phyloP scores from a whole-genome alignment of 2,329 filamentous ascomycete species.

The Metarhizium guizhouense region DNA sequence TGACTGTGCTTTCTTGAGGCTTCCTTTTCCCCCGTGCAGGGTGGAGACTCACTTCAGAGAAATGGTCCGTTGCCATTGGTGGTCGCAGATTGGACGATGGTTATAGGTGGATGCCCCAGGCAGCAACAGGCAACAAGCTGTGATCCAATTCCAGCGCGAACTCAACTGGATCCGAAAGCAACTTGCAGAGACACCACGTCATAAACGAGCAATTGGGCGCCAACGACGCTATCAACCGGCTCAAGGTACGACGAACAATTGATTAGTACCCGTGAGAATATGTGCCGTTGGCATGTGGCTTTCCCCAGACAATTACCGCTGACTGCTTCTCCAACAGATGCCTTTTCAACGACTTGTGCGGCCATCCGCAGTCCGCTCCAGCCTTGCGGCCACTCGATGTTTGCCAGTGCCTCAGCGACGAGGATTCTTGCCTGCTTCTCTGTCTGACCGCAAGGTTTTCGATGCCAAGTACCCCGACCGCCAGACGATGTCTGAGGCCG shows the following conservation, averaged over 20 bases:
- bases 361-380: constrained; percentile 34
- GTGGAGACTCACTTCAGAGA: too few species aligned
- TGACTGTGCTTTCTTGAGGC: background rate
- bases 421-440: constrained; percentile 43
- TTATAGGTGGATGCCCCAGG: constrained; percentile 22
- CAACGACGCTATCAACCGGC: constrained; percentile 19
- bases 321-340: constrained; percentile 37
- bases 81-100: background rate
- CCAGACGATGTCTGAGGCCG: constrained; percentile 42
- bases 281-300: background rate
- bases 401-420: constrained; percentile 48
- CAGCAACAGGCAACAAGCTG: constrained; percentile 10
- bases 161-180: background rate
- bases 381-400: constrained; percentile 36
- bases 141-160: constrained; percentile 22
- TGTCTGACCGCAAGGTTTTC: constrained; percentile 35
- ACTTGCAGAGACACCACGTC: constrained; percentile 10
- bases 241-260: constrained; percentile 10
- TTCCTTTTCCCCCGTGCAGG: background rate
- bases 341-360: constrained; percentile 50
- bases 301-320: background rate
- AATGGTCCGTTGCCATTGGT: too few species aligned
- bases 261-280: background rate
- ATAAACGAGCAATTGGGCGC: constrained; percentile 26
- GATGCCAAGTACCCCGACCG: constrained; percentile 45